A percentile compares a stretch with the other conserved stretches of the same genome.
Evolutionary conservation across 2,329 filamentous ascomycete species (phyloP).

Genomic region (Stachybotrys echinatus): DNA sequence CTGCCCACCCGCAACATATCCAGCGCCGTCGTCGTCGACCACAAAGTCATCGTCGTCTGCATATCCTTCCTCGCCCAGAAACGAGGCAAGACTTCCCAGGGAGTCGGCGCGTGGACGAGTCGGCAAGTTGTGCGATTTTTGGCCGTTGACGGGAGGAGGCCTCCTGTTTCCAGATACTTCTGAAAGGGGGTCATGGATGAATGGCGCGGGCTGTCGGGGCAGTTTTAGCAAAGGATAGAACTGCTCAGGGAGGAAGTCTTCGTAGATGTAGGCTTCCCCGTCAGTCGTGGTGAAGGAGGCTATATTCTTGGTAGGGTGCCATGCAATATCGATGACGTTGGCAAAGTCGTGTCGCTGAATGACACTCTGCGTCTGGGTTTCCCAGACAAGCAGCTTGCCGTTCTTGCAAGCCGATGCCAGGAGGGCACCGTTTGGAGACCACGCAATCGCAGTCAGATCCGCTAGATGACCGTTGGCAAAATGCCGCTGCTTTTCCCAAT

Average conservation of each 20-base stretch:
- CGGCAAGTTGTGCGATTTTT: conserved; percentile 40
- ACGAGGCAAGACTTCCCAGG: conserved; percentile 73
- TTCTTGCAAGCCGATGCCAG: conserved; percentile 67
- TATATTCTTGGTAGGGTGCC: conserved; percentile 87
- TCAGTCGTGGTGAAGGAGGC: conserved; percentile 89
- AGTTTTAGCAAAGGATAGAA: conserved; percentile 52
- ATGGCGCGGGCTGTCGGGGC: conserved; percentile 68
- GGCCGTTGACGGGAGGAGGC: conserved; percentile 48
- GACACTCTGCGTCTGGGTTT: conserved; percentile 79
- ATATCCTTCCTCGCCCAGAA: conserved; percentile 59
- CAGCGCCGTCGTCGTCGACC: conserved; percentile 89
- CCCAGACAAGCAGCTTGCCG: conserved; percentile 75
- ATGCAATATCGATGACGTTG: conserved; percentile 79
- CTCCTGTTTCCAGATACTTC: conserved; percentile 64
- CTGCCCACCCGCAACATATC: conserved; percentile 62
- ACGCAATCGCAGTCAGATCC: conserved; percentile 81
- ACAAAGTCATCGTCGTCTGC: conserved; percentile 74
- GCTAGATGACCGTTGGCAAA: conserved; percentile 78
- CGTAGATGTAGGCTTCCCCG: conserved; percentile 88
- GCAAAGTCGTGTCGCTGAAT: conserved; percentile 73
- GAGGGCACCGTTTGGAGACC: conserved; percentile 92
- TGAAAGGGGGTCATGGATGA: conserved; percentile 73
- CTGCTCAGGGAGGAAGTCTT: conserved; percentile 59
- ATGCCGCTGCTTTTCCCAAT: conserved; percentile 80
- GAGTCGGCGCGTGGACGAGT: conserved; percentile 56